Base-by-base conservation (phyloP, 2,329 filamentous ascomycete genomes). In the Macrophomina phaseolina region DNA sequence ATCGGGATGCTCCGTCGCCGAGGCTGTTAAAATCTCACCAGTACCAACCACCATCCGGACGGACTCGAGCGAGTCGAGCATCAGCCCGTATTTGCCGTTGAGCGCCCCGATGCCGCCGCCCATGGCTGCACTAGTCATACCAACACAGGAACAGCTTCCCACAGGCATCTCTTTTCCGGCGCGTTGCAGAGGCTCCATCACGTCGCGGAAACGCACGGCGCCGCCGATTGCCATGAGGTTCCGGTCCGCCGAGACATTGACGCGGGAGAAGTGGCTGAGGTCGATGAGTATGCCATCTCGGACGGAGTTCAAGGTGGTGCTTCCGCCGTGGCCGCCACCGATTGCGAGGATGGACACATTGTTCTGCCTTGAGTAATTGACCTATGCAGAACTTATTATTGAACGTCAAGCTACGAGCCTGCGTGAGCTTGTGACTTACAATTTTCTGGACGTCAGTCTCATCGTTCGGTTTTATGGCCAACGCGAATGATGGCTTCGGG, bases 51-150 rank as follows among this genome's bases (percentile, higher is more conserved):
- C 73, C 8, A 77, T 58, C 42, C 68, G 67, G 5, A 70, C 70
- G 9, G 71, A 71, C 2, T 73, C 51, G 9, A 76, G 66, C 16
- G 73, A 68, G 45, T 76, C 74, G 12, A 69, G 60, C n/a, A 70
- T 68, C 0, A 74, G 69, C 3, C 74, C 74, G 56, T 86, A 78
- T 18, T 78, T 75, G 0, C 85, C 83, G 60, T 82, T 83, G 12
- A 89, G 75, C 72, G 83, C 80, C 3, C 87, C 85, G 69, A 85
- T 85, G 0, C 86, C 87, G 34, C 86, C 86, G 28, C 85, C 85
- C 1, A 89, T 77, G 0, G 84, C 82, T 5, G 88, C 78, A 0
- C 85, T 87, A 1, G 85, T 85, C 5, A 89, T 82, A 3, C 87
- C 87, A 1, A 71, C 70, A 42, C 72, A 75, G 4, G 38, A 51